phyloP scores from a whole-genome alignment of 2,329 filamentous ascomycete genomes.

The Neonectria ditissima region DNA sequence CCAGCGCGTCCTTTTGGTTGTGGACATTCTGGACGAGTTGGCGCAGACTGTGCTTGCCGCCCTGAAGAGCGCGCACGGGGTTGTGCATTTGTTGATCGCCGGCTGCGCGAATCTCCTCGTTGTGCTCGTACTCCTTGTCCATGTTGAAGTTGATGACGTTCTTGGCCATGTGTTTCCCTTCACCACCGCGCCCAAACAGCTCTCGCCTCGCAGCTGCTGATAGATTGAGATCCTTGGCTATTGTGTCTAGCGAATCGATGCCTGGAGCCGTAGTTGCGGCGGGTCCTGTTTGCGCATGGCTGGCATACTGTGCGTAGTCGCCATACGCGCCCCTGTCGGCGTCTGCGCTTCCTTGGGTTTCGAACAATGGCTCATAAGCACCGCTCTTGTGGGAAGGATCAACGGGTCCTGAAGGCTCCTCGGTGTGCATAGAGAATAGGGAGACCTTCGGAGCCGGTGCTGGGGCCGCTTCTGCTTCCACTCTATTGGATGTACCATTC shows the following conservation, averaged over 20 bases:
- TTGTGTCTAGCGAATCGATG: constrained; percentile 72
- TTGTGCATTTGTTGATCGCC: constrained; percentile 82
- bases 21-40: constrained; percentile 88
- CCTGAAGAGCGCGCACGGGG: constrained; percentile 85
- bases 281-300: constrained; percentile 48
- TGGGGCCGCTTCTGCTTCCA: constrained; percentile 27
- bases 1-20: constrained; percentile 85
- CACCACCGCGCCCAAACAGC: constrained; percentile 79
- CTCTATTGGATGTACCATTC: constrained; percentile 37
- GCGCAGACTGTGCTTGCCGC: constrained; percentile 85
- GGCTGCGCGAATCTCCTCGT: constrained; percentile 78
- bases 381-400: constrained; percentile 37
- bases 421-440: constrained; percentile 73
- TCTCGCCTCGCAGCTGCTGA: constrained; percentile 82
- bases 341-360: constrained; percentile 42
- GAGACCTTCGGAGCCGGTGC: constrained; percentile 64
- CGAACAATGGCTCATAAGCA: constrained; percentile 66
- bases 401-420: constrained; percentile 49
- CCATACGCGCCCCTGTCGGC: constrained; percentile 43
- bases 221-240: constrained; percentile 83
- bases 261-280: constrained; percentile 44
- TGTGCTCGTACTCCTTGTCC: constrained; percentile 86
- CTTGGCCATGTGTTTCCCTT: constrained; percentile 52
- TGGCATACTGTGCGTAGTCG: constrained; percentile 48
- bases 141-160: constrained; percentile 89